Base-by-base conservation (phyloP, 2,329 filamentous ascomycete species). In the Rutstroemia sp. region DNA sequence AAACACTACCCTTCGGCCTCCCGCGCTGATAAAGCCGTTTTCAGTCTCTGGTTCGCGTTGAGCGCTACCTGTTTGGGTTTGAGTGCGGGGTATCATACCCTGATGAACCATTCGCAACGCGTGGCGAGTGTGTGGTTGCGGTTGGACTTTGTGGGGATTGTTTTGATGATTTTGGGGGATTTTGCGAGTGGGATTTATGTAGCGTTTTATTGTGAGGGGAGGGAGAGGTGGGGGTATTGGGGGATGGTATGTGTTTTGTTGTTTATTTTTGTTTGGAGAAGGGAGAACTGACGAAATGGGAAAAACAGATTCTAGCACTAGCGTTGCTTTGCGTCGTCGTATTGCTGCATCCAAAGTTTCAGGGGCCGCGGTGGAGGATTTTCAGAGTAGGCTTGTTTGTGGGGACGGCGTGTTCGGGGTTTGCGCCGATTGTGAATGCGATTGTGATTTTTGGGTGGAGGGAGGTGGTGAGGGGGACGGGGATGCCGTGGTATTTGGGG, bases 401-500 rank as follows among this genome's bases (percentile, higher is more conserved):
- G 4, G 54, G 48, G 4, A 56, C 54, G 1, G 54, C 27, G 0
- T 51, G 39, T 8, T 56, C 54, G 16, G 48, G 27, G 6, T 38
- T 56, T 3, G 48, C 42, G 7, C 54, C 54, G 7, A 56, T 56
- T 17, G 45, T 56, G n/a, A 14, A 56, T 7, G 54, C 16, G n/a
- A 52, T 52, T 38, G 17, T 46, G 19, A 16, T 51, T 51, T 56
- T 56, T 56, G 54, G 54, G 14, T 56, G 47, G 47, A 3, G 10
- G 19, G 23, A 52, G 5, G 42, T 38, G 5, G 38, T 51, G 36
- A 46, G 27, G 7, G 50, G 57, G 12, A 54, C 60, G 5, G 61
- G 62, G 1, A 56, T 61, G 57, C 48, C 49, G 12, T 64, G 55
- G 57, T 65, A 60, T 50, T 45, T 63, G 30, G 34, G 48, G 1